Evolutionary conservation across 2,329 filamentous ascomycete genomes (phyloP), one percentile per base, ranked within the genome.

Genomic region (Aotearoamyces nothofagi): DNA sequence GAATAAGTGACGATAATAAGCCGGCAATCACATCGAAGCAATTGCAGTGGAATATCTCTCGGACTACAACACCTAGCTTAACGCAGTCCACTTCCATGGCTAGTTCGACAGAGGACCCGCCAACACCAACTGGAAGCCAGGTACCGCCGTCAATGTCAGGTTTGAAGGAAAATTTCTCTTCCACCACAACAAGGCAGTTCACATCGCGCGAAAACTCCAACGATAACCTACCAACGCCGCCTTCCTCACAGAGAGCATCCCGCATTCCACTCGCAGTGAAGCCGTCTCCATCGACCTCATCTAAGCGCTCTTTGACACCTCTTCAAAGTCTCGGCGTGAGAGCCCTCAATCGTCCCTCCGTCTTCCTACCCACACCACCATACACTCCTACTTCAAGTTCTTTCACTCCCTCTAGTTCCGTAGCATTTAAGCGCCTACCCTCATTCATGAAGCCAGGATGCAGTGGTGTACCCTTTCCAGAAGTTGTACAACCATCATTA

Each of bases 291-390:
- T 27, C 27, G 5, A 16, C 8, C 8, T 14, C 6, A 9, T 13
- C 17, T 4, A 34, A 30, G 8, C 10, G 33, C 8, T 32, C 12
- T 15, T 26, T 40, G 7, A 50, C 50, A 7, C 44, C 48, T 11
- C 42, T 53, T 9, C 47, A 51, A 34, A 40, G 45, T 15, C 31
- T 53, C 9, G 44, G 45, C 12, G 37, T 39, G 15, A 40, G 26
- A 11, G 49, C 40, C 10, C 29, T 34, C 1, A 45, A 40, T 19
- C 35, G 37, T 26, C 25, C 30, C 5, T n/a, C n/a, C n/a, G n/a
- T n/a, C n/a, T 45, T 35, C 10, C 17, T 38, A 3, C 39, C 39
- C 4, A 46, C 45, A 16, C 41, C 47, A 11, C 43, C 44, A n/a
- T 29, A 41, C 23, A 47, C 42, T 3, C 39, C 44, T 2, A 19